Conservation (phyloP, 140 eudicot species). For the Erigeron philadelphicus region DNA sequence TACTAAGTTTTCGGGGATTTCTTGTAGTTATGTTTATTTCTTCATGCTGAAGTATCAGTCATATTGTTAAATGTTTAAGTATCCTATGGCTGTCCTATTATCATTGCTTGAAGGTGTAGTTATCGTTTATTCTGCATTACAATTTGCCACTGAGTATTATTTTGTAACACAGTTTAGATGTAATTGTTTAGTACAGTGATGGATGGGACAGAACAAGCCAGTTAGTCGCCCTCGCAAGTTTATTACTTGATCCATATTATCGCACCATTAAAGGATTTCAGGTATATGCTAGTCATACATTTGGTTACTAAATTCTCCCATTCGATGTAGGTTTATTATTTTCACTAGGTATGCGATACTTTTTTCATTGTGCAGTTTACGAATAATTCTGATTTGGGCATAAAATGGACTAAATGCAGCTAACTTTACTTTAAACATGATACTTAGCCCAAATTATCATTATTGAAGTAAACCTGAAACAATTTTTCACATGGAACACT, state of each 20-base stretch:
- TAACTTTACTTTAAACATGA: too few species aligned
- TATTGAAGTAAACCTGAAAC: too few species aligned
- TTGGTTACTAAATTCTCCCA: neutral
- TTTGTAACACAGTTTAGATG: slow-evolving; percentile 3
- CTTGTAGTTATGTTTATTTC: neutral
- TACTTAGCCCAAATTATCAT: too few species aligned
- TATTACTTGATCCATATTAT: slow-evolving; percentile 96
- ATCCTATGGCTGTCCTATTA: neutral
- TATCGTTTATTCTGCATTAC: slow-evolving; percentile 7
- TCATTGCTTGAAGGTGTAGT: neutral
- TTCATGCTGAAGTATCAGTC: too few species aligned
- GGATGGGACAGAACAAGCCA: slow-evolving; percentile 99
- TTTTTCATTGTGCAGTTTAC: too few species aligned
- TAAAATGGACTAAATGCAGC: too few species aligned
- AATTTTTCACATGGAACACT: too few species aligned
- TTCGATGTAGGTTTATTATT: neutral
- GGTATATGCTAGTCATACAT: slow-evolving; percentile 37
- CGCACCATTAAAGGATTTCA: slow-evolving; percentile 92
- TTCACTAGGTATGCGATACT: too few species aligned
- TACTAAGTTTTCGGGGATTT: too few species aligned
- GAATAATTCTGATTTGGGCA: too few species aligned
- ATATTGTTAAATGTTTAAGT: neutral
- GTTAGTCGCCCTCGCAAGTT: slow-evolving; percentile 84
- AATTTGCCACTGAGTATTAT: neutral
- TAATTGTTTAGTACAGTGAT: slow-evolving; percentile 52